Evolutionary conservation across 169 alveolate species (phyloP).

Genomic region (Eimeria sp.): DNA sequence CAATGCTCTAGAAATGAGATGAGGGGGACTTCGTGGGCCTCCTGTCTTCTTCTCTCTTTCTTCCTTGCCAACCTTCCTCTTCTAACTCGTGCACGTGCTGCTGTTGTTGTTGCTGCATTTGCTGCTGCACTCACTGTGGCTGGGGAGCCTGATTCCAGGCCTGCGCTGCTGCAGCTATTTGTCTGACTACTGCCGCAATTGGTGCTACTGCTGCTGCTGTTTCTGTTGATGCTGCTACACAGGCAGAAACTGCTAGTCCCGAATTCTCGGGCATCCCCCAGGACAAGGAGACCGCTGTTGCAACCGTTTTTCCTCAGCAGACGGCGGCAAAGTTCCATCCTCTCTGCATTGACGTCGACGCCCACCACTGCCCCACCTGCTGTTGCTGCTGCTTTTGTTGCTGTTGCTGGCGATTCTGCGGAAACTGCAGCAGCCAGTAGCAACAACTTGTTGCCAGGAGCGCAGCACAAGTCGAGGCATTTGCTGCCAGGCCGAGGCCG

Average conservation of each 20-base stretch:
- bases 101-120: background rate
- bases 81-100: background rate
- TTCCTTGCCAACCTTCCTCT: constrained; percentile 30
- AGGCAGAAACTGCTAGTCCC: constrained; percentile 29
- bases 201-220: constrained; percentile 27
- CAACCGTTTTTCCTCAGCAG: constrained; percentile 59
- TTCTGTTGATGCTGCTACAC: background rate
- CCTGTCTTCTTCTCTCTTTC: constrained; percentile 63
- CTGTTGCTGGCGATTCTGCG: constrained; percentile 6
- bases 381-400: constrained; percentile 45
- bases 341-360: constrained; percentile 33
- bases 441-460: constrained; percentile 73
- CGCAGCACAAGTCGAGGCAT: constrained; percentile 80
- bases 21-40: constrained; percentile 69
- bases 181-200: background rate
- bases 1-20: background rate
- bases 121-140: constrained; percentile 12
- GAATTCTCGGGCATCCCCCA: constrained; percentile 60
- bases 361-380: constrained; percentile 74
- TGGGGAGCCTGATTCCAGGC: background rate
- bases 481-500: constrained; percentile 53
- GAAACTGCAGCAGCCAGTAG: background rate
- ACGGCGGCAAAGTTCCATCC: constrained; percentile 74
- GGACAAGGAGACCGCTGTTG: constrained; percentile 62
- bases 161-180: constrained; percentile 7